These are phyloP conservation scores for Mycosarcoma mackinlayi DNA, from an alignment of 1,284 basidiomycete genomes.

Conservation along the genomic window DNA sequence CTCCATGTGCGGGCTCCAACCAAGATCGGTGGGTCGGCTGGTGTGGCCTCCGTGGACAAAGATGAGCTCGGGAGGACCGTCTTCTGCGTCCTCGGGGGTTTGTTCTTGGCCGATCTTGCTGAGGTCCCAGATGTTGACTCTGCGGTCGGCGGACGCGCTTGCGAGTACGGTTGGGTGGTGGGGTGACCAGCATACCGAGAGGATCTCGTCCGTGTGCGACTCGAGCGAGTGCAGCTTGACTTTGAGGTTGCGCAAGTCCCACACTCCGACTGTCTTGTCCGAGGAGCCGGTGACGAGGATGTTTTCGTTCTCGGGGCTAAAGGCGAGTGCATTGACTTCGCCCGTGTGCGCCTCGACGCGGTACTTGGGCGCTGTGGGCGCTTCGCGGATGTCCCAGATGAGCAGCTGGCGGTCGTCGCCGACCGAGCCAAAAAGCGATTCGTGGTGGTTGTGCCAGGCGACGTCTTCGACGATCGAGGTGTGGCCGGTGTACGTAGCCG, in stretches of 20 bases:
- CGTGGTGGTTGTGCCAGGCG: conserved; percentile 89
- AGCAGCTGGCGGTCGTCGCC: conserved; percentile 95
- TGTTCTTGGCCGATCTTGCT: conserved; percentile 93
- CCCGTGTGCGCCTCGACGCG: conserved; percentile 83
- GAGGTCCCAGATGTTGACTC: conserved; percentile 96
- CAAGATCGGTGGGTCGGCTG: conserved; percentile 62
- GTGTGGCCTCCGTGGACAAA: conserved; percentile 68
- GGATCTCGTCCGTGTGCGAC: conserved; percentile 91
- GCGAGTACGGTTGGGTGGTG: conserved; percentile 73
- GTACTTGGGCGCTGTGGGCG: conserved; percentile 74
- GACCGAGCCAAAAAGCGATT: conserved; percentile 92
- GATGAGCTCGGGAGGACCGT: conserved; percentile 78
- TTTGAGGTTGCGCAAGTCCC: conserved; percentile 84
- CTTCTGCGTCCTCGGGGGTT: conserved; percentile 96
- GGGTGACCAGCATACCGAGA: conserved; percentile 94
- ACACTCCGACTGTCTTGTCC: conserved; percentile 92
- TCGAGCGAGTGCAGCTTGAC: conserved; percentile 88
- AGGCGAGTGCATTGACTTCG: conserved; percentile 91
- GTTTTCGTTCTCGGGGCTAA: conserved; percentile 83
- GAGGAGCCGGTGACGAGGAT: conserved; percentile 92
- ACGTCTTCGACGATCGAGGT: conserved; percentile 80
- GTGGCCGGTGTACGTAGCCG: conserved; percentile 81
- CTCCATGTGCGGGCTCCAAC: conserved; percentile 63
- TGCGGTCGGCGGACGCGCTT: conserved; percentile 83
- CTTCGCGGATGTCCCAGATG: conserved; percentile 90